These are phyloP conservation scores for Wolfiporia cocos DNA, from an alignment of 1,284 basidiomycete genomes.

Conservation along the genomic window DNA sequence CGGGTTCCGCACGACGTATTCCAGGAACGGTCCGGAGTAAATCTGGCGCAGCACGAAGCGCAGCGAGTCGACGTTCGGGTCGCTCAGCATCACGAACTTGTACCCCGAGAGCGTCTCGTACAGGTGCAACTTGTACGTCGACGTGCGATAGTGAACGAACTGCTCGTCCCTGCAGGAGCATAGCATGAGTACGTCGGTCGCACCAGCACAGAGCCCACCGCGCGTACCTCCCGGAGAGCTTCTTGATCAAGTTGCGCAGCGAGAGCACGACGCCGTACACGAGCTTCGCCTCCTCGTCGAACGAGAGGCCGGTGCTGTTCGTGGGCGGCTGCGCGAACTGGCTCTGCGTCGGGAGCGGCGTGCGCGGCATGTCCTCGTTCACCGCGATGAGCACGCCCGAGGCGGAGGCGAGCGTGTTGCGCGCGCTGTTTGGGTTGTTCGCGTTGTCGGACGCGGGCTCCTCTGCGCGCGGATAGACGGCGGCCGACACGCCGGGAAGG, in stretches of 20 bases:
- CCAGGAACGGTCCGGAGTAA: constrained; percentile 91
- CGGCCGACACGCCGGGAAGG: constrained; percentile 69
- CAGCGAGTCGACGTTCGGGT: constrained; percentile 77
- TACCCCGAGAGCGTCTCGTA: constrained; percentile 91
- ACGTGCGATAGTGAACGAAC: constrained; percentile 89
- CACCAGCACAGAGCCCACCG: no score
- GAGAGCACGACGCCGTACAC: constrained; percentile 96
- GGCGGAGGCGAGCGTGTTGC: constrained; percentile 54
- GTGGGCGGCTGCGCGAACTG: constrained; percentile 22
- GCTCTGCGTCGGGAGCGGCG: constrained; percentile 30
- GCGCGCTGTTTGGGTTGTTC: constrained; percentile 44
- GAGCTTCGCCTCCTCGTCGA: constrained; percentile 97
- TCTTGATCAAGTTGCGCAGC: constrained; percentile 91
- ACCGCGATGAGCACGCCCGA: constrained; percentile 66
- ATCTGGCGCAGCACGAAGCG: constrained; percentile 84
- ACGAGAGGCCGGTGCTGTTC: constrained; percentile 58
- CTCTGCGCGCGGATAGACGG: constrained; percentile 40
- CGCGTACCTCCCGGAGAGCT: constrained; percentile 79
- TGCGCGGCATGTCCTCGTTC: constrained; percentile 39
- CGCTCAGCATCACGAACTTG: constrained; percentile 94
- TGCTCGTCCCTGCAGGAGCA: constrained; percentile 66
- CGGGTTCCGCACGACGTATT: constrained; percentile 91
- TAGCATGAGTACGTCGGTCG: background rate
- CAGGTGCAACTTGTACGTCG: constrained; percentile 89
- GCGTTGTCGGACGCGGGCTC: constrained; percentile 23